A percentile compares a stretch with the other conserved stretches of the same genome.
These are phyloP conservation scores for Naumovozyma castellii DNA, from an alignment of 805 yeast genomes.

Conservation along the genomic window DNA sequence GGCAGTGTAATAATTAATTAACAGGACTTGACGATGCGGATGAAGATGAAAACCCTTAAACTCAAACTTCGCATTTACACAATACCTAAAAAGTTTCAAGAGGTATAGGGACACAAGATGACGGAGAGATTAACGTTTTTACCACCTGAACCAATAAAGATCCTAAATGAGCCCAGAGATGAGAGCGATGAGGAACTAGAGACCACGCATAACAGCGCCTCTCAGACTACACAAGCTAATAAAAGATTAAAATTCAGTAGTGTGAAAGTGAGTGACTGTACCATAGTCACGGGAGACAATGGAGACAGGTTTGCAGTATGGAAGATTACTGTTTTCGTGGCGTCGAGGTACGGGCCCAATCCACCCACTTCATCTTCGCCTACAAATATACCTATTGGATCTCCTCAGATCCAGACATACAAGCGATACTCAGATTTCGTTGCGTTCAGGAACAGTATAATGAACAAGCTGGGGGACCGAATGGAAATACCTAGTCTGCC, in stretches of 20 bases:
- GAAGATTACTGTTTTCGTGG: slow-evolving; percentile 19
- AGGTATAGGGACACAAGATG: no score
- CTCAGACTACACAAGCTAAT: background rate
- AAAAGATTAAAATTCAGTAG: background rate
- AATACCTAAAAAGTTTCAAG: no score
- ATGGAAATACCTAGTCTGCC: slow-evolving; percentile 43
- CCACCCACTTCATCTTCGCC: background rate
- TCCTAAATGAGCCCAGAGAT: slow-evolving; percentile 14
- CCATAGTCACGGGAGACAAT: slow-evolving; percentile 21
- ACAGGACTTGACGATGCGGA: no score
- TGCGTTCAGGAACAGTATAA: slow-evolving; percentile 34
- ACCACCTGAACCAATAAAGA: slow-evolving; percentile 23
- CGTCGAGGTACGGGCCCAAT: no score
- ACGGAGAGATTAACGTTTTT: slow-evolving; percentile 7
- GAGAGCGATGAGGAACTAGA: slow-evolving; percentile 2
- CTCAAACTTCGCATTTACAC: no score
- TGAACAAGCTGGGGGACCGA: slow-evolving; percentile 14
- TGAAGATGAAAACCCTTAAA: no score
- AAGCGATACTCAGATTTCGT: slow-evolving; percentile 61
- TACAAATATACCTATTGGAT: slow-evolving; percentile 1
- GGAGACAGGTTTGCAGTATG: slow-evolving; percentile 24
- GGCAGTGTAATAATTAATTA: no score
- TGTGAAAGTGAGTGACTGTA: slow-evolving; percentile 17
- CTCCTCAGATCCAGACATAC: slow-evolving; percentile 34
- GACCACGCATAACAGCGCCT: background rate